phyloP scores from a whole-genome alignment of 2,329 filamentous ascomycete species.

The Sclerotinia subarctica region DNA sequence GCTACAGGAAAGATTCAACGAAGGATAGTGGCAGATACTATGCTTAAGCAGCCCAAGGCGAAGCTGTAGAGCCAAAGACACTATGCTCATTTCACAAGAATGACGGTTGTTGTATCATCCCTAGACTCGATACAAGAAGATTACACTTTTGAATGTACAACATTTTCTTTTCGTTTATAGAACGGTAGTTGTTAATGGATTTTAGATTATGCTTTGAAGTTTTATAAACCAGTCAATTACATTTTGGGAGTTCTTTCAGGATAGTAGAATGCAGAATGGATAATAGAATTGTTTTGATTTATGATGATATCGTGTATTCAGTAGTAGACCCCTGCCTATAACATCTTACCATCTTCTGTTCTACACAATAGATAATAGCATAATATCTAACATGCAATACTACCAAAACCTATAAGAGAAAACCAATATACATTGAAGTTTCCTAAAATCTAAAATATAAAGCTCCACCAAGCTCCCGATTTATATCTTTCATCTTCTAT shows the following conservation, averaged over 20 bases:
- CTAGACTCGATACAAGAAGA: background rate
- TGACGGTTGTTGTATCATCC: background rate
- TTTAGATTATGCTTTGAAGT: background rate
- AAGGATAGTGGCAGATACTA: constrained; percentile 79
- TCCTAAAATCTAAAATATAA: no score
- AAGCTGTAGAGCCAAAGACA: constrained; percentile 46
- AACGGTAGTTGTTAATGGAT: background rate
- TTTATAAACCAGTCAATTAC: background rate
- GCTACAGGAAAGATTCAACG: constrained; percentile 89
- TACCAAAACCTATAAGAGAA: no score
- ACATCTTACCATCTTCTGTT: no score
- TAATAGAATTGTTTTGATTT: background rate
- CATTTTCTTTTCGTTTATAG: background rate
- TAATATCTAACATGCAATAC: no score
- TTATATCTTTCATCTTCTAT: background rate
- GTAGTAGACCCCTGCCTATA: no score
- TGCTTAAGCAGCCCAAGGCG: constrained; percentile 66
- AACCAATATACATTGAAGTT: no score
- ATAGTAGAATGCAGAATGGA: background rate
- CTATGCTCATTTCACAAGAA: no score
- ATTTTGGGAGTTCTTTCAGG: background rate
- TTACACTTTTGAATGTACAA: background rate
- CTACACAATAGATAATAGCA: no score
- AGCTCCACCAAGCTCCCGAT: no score
- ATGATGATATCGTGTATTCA: no score